phyloP scores from a whole-genome alignment of 139 green algal species.

The Tetradesmus obliquus region DNA sequence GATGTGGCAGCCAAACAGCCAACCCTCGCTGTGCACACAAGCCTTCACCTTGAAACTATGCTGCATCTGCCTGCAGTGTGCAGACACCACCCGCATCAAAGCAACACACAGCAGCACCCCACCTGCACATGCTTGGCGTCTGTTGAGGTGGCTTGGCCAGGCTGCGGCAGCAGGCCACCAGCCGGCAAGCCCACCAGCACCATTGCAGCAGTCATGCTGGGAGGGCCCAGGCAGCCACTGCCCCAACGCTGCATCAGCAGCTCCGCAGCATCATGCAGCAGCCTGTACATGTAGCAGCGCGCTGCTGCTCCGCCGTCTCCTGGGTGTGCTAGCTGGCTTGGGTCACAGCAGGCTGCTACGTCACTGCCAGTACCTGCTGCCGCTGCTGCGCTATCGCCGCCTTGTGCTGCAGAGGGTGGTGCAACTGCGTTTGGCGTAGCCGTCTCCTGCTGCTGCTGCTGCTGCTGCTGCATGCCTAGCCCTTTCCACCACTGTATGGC shows the following conservation, averaged over 20 bases:
- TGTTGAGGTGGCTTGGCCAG: conserved; percentile 58
- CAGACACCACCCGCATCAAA: neutral
- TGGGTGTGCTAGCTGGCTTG: neutral
- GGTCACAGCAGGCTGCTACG: neutral
- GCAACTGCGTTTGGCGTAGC: neutral
- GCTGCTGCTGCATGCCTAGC: neutral
- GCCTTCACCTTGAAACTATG: no score
- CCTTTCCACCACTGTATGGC: conserved; percentile 63
- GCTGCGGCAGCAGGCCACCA: neutral
- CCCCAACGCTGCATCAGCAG: conserved; percentile 55
- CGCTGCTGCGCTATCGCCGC: neutral
- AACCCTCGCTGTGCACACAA: no score
- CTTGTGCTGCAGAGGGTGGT: neutral
- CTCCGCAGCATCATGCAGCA: conserved; percentile 56
- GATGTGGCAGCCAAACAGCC: no score
- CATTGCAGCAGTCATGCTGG: conserved; percentile 63
- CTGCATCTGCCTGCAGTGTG: no score
- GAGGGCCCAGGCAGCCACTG: conserved; percentile 54
- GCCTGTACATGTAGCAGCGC: conserved; percentile 50
- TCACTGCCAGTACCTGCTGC: neutral
- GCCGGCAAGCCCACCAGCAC: conserved; percentile 63
- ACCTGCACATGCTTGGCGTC: conserved; percentile 77
- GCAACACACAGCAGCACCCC: neutral
- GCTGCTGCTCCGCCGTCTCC: conserved; percentile 25
- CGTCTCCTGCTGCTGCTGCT: neutral